Base-by-base conservation (phyloP, 352 stramenopile genomes). In the Phytophthora hibernalis region DNA sequence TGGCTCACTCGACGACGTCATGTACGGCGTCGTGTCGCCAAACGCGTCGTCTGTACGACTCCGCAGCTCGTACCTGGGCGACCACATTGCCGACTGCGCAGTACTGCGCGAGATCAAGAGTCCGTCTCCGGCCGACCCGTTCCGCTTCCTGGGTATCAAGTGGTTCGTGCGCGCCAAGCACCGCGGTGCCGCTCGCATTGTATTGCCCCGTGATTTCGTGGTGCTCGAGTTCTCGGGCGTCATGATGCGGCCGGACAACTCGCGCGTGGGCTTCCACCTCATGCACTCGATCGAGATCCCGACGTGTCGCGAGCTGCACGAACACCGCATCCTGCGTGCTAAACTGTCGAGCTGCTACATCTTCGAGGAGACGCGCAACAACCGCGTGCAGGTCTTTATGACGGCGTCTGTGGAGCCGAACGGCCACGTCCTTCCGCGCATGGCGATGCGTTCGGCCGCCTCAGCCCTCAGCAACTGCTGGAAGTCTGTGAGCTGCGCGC, bases 311-410 rank as follows among this genome's bases (percentile, higher is more conserved):
- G 76, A 85, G 47, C 66, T 84, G 10, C 35, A 61, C 13, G 72
- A 81, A 11, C 61, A 72, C 26, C 64, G 65, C 35, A 78, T 85
- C 33, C 28, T 85, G 28, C 74, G 79, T n/a, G 79, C 79, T 3
- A 81, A 82, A 47, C 31, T 85, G 12, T 82, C 76, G 48, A 83
- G 68, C 42, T 80, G 68, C 60, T 83, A 86, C 35, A 65, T 92
- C 13, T 92, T 83, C 64, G 72, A 80, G 49, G 74, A 90, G 44
- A 76, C 74, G n/a, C 48, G 63, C 13, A 76, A 76, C 48, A 78
- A 79, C 42, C 65, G 59, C 22, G 82, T 92, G 4, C 79, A 91
- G 38, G 60, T 92, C 12, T 90, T 84, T 63, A 88, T 89, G 76
- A 89, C 71, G 12, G 76, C 74, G 13, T 79, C 65, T 0, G 72